Percentiles rank a stretch among this genome's conserved stretches.
These are phyloP conservation scores for Psilocybe cubensis DNA, from an alignment of 768 basidiomycete species.

Conservation along the genomic window DNA sequence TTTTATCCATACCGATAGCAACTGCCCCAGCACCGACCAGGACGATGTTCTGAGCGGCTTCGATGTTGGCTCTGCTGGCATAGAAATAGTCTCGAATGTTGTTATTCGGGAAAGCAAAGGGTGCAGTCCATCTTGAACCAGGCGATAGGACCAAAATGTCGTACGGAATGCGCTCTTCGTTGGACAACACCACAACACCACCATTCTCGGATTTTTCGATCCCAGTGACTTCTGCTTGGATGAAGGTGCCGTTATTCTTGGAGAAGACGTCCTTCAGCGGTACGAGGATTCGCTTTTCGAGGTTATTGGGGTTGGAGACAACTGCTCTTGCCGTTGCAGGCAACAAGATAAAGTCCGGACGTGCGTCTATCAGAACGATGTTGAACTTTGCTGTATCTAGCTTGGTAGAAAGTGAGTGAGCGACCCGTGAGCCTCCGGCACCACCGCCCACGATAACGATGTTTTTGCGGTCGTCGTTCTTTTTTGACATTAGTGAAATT, in stretches of 20 bases:
- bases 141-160: constrained; percentile 56
- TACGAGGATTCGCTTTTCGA: constrained; percentile 37
- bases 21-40: constrained; percentile 61
- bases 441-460: constrained; percentile 61
- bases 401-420: constrained; percentile 45
- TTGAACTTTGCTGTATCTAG: constrained; percentile 48
- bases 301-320: constrained; percentile 39
- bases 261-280: constrained; percentile 50
- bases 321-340: constrained; percentile 51
- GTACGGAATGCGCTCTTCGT: constrained; percentile 48
- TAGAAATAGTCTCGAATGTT: constrained; percentile 29
- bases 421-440: constrained; percentile 43
- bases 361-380: constrained; percentile 52
- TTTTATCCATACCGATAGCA: constrained; percentile 40
- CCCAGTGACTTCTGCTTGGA: constrained; percentile 34
- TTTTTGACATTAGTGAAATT: constrained; percentile 9
- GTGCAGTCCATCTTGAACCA: constrained; percentile 49
- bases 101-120: constrained; percentile 31
- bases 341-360: constrained; percentile 45
- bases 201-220: constrained; percentile 40
- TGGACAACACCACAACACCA: constrained; percentile 40
- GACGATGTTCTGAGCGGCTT: constrained; percentile 41
- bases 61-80: constrained; percentile 30
- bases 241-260: constrained; percentile 41
- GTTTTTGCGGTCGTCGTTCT: constrained; percentile 26